These are phyloP conservation scores for Boletellus deceptivus DNA, from an alignment of 1,284 basidiomycete genomes.

Conservation along the genomic window DNA sequence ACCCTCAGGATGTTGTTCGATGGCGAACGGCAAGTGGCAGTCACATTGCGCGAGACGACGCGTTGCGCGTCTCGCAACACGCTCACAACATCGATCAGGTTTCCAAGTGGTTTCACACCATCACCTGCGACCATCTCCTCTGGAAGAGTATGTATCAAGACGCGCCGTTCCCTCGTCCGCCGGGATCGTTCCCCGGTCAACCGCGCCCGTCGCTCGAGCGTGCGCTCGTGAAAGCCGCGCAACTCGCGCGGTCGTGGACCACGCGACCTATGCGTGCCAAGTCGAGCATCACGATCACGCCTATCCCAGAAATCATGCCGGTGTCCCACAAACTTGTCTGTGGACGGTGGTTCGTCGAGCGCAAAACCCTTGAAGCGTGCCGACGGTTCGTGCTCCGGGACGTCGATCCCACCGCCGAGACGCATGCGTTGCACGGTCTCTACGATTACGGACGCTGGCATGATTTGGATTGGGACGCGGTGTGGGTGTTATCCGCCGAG, in stretches of 20 bases:
- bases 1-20: too few relatives aligned
- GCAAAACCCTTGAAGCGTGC: background rate
- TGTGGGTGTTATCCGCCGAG: background rate
- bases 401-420: background rate
- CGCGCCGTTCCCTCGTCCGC: background rate
- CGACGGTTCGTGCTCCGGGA: background rate
- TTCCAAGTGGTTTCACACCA: background rate
- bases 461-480: background rate
- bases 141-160: background rate
- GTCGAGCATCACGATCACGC: background rate
- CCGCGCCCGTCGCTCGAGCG: background rate
- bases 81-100: background rate
- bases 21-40: too few relatives aligned
- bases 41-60: too few relatives aligned
- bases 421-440: background rate
- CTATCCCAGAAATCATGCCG: rapidly evolving
- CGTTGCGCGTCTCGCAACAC: too few relatives aligned
- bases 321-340: background rate
- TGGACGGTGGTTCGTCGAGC: background rate
- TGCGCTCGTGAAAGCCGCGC: background rate
- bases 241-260: background rate
- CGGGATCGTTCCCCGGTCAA: background rate
- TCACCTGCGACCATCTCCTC: background rate
- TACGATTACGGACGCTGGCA: background rate
- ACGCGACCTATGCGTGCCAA: background rate